A percentile compares a stretch with the other conserved stretches of the same genome.
These are phyloP conservation scores for Diplodia corticola DNA, from an alignment of 2,329 filamentous ascomycete species.

Conservation along the genomic window DNA sequence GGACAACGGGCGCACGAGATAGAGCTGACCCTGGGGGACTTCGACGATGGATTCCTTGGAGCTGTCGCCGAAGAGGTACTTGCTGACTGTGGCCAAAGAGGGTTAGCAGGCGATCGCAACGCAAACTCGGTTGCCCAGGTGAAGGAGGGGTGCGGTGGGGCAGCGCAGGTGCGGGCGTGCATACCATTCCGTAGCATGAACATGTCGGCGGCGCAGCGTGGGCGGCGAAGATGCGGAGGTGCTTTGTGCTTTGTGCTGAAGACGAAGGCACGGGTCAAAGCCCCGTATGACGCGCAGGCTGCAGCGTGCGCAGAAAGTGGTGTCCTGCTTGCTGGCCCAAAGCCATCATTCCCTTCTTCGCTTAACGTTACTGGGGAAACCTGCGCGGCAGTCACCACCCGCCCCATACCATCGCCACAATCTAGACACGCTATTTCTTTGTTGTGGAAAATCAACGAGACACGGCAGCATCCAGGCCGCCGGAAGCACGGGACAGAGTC, in stretches of 20 bases:
- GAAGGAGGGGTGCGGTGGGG: conserved; percentile 22
- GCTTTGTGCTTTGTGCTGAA: conserved; percentile 15
- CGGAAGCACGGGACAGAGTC: too few species aligned
- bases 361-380: conserved; percentile 22
- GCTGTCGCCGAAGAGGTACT: conserved; percentile 85
- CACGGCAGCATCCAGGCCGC: too few species aligned
- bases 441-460: not conserved
- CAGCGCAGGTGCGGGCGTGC: conserved; percentile 31
- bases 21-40: conserved; percentile 92
- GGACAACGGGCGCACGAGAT: conserved; percentile 90
- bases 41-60: conserved; percentile 93
- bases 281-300: conserved; percentile 16
- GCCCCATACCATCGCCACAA: not conserved
- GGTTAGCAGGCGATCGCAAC: conserved; percentile 21
- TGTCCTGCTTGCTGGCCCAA: conserved; percentile 4
- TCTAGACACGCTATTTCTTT: not conserved
- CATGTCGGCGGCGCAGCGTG: conserved; percentile 30
- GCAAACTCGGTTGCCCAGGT: conserved; percentile 19
- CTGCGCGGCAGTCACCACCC: conserved; percentile 4
- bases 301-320: conserved; percentile 12
- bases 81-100: conserved; percentile 64
- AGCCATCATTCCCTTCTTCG: conserved; percentile 21
- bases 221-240: conserved; percentile 2
- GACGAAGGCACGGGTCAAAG: conserved; percentile 8
- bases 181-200: conserved; percentile 45